Evolutionary conservation across 129 eudicot species (phyloP), one percentile per base, ranked within the genome.

Genomic region (Pittosporum tobira): DNA sequence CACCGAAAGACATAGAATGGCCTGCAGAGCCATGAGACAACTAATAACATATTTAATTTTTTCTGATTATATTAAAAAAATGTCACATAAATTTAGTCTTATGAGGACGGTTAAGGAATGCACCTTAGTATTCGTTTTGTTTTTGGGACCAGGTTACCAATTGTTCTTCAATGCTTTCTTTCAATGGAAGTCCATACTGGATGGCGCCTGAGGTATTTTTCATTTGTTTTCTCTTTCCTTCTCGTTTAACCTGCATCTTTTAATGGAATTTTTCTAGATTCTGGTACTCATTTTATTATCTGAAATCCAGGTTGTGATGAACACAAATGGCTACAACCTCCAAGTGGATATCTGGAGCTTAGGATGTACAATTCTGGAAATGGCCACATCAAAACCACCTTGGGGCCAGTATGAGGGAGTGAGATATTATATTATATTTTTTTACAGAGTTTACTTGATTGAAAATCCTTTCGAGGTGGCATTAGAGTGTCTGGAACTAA

Each of bases 371-470:
- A 49, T 89, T 77, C 80, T 89, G 59, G 97, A 89, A 73, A 89
- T 89, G 97, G 97, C 97, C 23, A 77, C 94, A n/a, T 72, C 88
- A 31, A 89, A 89, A 69, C 97, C 97, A 43, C 97, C 97, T 34
- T 89, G 97, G 97, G 82, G 95, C 56, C 97, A 89, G 48, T 89
- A 79, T 59, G 95, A 85, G 52, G 97, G 97, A 88, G 97, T 89
- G 65, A 21, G 78, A 49, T 51, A 43, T n/a, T 11, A 6, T 27
- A 52, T 53, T 43, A 15, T 16, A n/a, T n/a, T n/a, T n/a, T n/a
- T n/a, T n/a, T n/a, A n/a, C n/a, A n/a, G n/a, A n/a, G n/a, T n/a
- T n/a, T n/a, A n/a, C n/a, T n/a, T n/a, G n/a, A n/a, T n/a, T n/a
- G n/a, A 59, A 14, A 21, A 21, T 4, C 12, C 40, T 28, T 43